Percentiles rank a stretch among this genome's conserved stretches.
These are phyloP conservation scores for Salix brachista DNA, from an alignment of 345 rosid species.

Conservation along the genomic window DNA sequence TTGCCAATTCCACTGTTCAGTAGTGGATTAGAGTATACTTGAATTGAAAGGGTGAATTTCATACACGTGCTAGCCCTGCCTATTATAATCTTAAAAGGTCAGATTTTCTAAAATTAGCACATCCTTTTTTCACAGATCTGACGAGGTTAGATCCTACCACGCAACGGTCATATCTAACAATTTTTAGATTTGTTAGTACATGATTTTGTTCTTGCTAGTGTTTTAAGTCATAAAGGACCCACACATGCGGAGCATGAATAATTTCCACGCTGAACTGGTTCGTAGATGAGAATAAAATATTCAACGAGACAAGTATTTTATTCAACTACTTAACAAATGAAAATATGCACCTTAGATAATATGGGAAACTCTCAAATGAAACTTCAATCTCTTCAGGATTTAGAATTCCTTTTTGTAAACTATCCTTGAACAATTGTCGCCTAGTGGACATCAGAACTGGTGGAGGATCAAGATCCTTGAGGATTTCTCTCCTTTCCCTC, in stretches of 20 bases:
- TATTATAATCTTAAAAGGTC: not conserved
- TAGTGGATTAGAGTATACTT: not conserved
- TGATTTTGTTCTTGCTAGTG: not conserved
- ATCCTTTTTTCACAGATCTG: not conserved
- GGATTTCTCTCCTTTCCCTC: constrained; percentile 47
- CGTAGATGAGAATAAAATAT: not conserved
- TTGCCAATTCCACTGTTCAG: not conserved
- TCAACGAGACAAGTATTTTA: not conserved
- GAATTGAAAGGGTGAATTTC: not conserved
- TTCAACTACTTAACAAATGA: not conserved
- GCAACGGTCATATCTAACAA: not conserved
- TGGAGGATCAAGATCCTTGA: constrained; percentile 49
- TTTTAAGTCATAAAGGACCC: not conserved
- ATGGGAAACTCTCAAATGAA: constrained; percentile 79
- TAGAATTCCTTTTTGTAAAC: constrained; percentile 63
- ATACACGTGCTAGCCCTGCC: not conserved
- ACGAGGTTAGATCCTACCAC: not conserved
- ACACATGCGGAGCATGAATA: not conserved
- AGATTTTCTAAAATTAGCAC: not conserved
- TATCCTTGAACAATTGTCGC: constrained; percentile 66
- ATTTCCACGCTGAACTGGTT: not conserved
- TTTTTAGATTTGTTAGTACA: not conserved
- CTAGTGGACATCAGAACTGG: constrained; percentile 46
- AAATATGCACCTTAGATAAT: constrained; percentile 61
- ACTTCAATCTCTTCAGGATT: constrained; percentile 59